Evolutionary conservation across 2,329 filamentous ascomycete genomes (phyloP).

Genomic region (Microsporum ferrugineum): DNA sequence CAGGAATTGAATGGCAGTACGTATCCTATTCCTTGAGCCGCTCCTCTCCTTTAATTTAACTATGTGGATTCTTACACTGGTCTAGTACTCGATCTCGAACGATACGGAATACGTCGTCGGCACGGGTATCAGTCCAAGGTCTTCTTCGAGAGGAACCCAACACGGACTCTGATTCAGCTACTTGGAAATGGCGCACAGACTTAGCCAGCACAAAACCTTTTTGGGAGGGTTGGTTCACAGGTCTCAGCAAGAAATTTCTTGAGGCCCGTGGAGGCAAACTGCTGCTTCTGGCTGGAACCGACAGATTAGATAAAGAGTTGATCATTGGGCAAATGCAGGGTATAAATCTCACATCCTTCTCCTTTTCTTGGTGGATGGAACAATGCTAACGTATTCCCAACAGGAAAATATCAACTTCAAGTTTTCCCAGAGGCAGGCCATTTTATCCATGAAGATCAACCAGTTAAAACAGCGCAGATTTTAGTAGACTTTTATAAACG

Average conservation of each 20-base stretch:
- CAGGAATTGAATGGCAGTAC: slow-evolving; percentile 83
- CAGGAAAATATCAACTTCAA: slow-evolving; percentile 81
- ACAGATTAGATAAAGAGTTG: slow-evolving; percentile 78
- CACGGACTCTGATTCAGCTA: slow-evolving; percentile 24
- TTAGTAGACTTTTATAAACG: slow-evolving; percentile 83
- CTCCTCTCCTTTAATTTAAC: not conserved
- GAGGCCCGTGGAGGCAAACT: slow-evolving; percentile 71
- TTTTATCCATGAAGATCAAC: slow-evolving; percentile 91
- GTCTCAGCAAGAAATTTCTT: slow-evolving; percentile 79
- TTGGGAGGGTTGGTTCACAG: slow-evolving; percentile 89
- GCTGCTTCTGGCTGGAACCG: slow-evolving; percentile 75
- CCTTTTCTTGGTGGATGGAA: not conserved
- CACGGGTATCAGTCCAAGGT: slow-evolving; percentile 74
- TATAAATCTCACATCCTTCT: slow-evolving; percentile 26
- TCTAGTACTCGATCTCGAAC: slow-evolving; percentile 63
- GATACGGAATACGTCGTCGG: slow-evolving; percentile 71
- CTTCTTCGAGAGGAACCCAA: slow-evolving; percentile 47
- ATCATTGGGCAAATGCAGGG: slow-evolving; percentile 98
- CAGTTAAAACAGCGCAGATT: slow-evolving; percentile 74
- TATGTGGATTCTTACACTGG: not conserved
- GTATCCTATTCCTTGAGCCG: slow-evolving; percentile 15
- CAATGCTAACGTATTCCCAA: not conserved
- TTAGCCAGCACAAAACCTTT: slow-evolving; percentile 73
- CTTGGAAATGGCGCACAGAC: slow-evolving; percentile 80
- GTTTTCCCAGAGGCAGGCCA: slow-evolving; percentile 92